Conservation (phyloP, 768 basidiomycete genomes). For the Rubroboletus satanas region DNA sequence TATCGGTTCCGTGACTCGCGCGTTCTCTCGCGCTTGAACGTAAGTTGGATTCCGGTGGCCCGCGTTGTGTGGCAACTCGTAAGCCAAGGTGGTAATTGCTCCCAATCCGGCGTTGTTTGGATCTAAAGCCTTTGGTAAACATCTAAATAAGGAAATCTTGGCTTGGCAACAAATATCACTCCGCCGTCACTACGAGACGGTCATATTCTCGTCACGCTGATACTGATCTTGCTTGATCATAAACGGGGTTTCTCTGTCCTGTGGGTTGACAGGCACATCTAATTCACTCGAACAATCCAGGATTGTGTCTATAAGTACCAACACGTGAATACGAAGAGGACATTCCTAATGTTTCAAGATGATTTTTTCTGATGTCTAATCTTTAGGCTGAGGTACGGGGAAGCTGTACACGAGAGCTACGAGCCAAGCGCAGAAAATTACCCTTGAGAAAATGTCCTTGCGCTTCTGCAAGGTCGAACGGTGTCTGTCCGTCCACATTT, state of each 20-base stretch:
- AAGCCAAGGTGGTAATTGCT: background rate
- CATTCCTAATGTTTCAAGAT: background rate
- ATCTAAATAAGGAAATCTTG: conserved; percentile 8
- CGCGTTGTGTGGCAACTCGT: conserved; percentile 3
- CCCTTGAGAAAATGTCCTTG: background rate
- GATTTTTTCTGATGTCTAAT: background rate
- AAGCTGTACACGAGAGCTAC: no score
- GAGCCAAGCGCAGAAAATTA: no score
- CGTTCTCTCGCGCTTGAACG: conserved; percentile 1
- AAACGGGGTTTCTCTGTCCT: no score
- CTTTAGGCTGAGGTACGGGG: background rate
- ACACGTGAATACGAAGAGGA: background rate
- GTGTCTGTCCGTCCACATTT: background rate
- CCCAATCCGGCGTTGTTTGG: conserved; percentile 22
- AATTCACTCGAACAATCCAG: background rate
- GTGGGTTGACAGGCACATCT: no score
- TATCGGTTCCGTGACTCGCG: background rate
- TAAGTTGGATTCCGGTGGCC: background rate
- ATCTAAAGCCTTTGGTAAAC: conserved; percentile 27
- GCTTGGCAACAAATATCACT: no score
- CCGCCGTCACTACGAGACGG: no score
- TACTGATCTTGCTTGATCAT: background rate
- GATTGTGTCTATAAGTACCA: no score
- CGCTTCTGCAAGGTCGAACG: background rate
- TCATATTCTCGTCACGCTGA: background rate